Evolutionary conservation across 129 eudicot genomes (phyloP).

Genomic region (Erigeron canadensis): DNA sequence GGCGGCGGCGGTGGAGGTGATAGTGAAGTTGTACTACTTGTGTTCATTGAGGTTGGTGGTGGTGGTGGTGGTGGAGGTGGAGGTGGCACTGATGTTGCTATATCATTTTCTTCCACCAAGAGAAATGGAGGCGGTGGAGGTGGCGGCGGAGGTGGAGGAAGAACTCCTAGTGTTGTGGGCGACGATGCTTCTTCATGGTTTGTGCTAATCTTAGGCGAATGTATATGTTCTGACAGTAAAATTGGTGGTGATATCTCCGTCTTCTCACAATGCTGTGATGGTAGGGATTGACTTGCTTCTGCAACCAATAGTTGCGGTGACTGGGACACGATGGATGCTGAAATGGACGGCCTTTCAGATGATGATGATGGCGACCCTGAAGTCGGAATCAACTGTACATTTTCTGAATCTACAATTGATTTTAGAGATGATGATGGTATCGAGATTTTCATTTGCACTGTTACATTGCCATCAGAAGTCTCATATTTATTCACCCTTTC

Average conservation of each 20-base stretch:
- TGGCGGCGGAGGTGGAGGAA: slow-evolving; percentile 8
- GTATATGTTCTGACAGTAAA: neutral
- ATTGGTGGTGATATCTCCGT: neutral
- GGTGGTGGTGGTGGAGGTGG: slow-evolving; percentile 20
- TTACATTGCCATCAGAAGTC: slow-evolving; percentile 15
- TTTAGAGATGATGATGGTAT: slow-evolving; percentile 30
- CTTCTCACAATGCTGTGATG: neutral
- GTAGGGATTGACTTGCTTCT: slow-evolving; percentile 22
- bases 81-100: slow-evolving; percentile 9
- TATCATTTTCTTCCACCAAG: slow-evolving; percentile 8
- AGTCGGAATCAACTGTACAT: slow-evolving; percentile 25
- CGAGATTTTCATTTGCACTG: slow-evolving; percentile 30
- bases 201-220: neutral
- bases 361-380: slow-evolving; percentile 26
- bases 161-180: neutral
- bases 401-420: slow-evolving; percentile 34
- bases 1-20: slow-evolving; percentile 29
- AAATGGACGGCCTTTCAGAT: slow-evolving; percentile 27
- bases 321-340: slow-evolving; percentile 30
- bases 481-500: slow-evolving; percentile 26
- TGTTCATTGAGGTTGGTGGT: slow-evolving; percentile 17
- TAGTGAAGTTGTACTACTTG: neutral
- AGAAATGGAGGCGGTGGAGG: neutral
- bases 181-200: neutral
- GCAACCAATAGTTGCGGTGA: slow-evolving; percentile 14